A percentile compares a stretch with the other conserved stretches of the same genome.
Conservation (phyloP, 1,139 yeast genomes). For the Kodamaea sp. region DNA sequence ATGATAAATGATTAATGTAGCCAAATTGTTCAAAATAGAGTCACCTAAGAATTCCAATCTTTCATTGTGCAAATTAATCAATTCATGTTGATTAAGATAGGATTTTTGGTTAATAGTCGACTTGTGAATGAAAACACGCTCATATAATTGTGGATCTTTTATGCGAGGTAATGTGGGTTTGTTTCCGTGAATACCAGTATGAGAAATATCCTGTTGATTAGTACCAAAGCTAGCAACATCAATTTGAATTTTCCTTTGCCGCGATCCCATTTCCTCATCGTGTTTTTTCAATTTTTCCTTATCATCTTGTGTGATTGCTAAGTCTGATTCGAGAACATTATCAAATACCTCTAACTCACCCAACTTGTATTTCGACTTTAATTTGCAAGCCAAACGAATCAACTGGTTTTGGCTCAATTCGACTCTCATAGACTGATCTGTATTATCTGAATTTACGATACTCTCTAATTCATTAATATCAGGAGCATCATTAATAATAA, state of each 20-base stretch:
- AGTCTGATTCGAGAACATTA: conserved; percentile 30
- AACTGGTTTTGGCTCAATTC: conserved; percentile 54
- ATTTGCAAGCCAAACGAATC: conserved; percentile 54
- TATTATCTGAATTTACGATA: conserved; percentile 20
- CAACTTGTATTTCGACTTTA: conserved; percentile 51
- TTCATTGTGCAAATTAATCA: conserved; percentile 72
- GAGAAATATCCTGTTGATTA: conserved; percentile 7
- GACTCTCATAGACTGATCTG: conserved; percentile 39
- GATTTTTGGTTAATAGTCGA: conserved; percentile 63
- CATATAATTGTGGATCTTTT: conserved; percentile 51
- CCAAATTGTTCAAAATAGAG: conserved; percentile 70
- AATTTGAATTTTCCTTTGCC: conserved; percentile 6
- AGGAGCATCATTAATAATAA: conserved; percentile 55
- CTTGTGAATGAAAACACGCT: conserved; percentile 78
- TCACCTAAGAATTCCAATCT: conserved; percentile 93
- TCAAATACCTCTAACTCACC: conserved; percentile 50
- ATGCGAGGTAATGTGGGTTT: conserved; percentile 70
- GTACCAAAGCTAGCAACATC: conserved; percentile 10
- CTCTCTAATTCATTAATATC: conserved; percentile 37
- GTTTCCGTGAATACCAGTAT: conserved; percentile 13
- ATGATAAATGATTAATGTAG: conserved; percentile 64
- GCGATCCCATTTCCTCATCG: background rate
- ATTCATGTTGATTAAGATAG: conserved; percentile 54
- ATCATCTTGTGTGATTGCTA: conserved; percentile 13
- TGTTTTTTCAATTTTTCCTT: conserved; percentile 8